Conservation (phyloP, 495 filamentous ascomycete genomes). For the Aspergillus diversus region DNA sequence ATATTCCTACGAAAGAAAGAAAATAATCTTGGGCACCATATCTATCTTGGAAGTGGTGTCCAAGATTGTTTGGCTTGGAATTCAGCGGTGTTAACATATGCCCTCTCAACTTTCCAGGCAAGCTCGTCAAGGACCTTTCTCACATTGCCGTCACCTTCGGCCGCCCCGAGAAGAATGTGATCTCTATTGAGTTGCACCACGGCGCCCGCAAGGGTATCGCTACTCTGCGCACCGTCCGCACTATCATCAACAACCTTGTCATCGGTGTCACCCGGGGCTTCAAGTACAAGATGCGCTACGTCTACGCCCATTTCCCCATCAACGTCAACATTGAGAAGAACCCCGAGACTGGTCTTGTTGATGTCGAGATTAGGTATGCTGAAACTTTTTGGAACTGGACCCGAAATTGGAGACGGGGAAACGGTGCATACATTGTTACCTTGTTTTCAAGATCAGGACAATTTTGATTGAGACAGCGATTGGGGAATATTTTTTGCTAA, state of each 20-base stretch:
- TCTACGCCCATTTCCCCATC: constrained; percentile 99
- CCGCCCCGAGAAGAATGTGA: constrained; percentile 74
- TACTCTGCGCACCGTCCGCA: constrained; percentile 95
- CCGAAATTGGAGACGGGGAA: neutral
- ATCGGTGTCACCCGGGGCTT: constrained; percentile 97
- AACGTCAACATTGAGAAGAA: constrained; percentile 99
- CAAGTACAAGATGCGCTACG: constrained; percentile 99
- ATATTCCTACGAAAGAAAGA: constrained; percentile 1
- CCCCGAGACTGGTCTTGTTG: constrained; percentile 79
- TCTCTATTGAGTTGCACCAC: constrained; percentile 97
- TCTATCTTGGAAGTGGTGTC: neutral
- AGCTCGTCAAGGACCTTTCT: constrained; percentile 92
- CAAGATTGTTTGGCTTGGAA: neutral
- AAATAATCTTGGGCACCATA: constrained; percentile 12
- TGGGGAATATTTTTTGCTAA: constrained; percentile 21
- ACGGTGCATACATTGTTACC: neutral
- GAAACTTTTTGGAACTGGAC: neutral
- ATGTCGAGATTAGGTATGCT: constrained; percentile 96
- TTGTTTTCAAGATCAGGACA: neutral
- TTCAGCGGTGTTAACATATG: constrained; percentile 22
- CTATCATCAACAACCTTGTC: constrained; percentile 97
- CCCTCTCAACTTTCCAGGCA: constrained; percentile 56
- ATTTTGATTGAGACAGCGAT: neutral
- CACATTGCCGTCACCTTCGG: constrained; percentile 96
- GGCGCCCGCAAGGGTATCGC: constrained; percentile 96